Evolutionary conservation across 2,329 filamentous ascomycete genomes (phyloP), one percentile per base, ranked within the genome.

Genomic region (Penicillium digitatum): DNA sequence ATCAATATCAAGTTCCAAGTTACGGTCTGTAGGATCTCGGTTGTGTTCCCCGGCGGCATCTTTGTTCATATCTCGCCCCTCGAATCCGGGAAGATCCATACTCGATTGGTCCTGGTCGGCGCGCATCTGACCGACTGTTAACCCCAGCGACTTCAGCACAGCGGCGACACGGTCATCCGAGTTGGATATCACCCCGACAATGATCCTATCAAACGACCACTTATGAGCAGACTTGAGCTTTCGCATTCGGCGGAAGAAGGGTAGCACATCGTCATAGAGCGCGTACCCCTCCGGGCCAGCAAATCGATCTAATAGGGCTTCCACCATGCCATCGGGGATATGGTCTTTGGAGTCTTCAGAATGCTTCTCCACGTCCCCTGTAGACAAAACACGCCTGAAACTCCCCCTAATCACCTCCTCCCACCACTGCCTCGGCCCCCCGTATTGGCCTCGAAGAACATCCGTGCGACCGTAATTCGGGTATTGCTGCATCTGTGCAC

Each of bases 381-480:
- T 10, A 2, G 47, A 45, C 35, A 72, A 51, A 6, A 65, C 64
- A 18, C 60, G 60, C 20, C 59, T 48, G 56, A 79, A 77, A 39
- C 69, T 73, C 2, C 61, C 66, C 39, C 67, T 62, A 24, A 79
- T 74, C 18, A 79, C 66, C 44, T 73, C 72, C 31, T 66, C 67
- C 76, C 76, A 79, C 76, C 76, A 78, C 55, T 74, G 69, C 48
- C 65, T 63, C 0, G 76, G 75, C 0, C 74, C 74, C 5, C 64
- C 67, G 32, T 74, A 74, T 52, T 62, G 63, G 1, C 68, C 71
- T 7, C 66, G 66, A 4, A 74, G 62, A 10, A 69, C 71, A 32
- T 68, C 65, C 0, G 69, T 66, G 16, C 76, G 74, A 1, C 76
- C 76, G 58, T 78, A 79, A 58, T 78, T 78, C 5, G 76, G 76